Percentiles rank a stretch among this genome's conserved stretches.
phyloP scores from a whole-genome alignment of 495 filamentous ascomycete genomes.

The Tuber brumale region DNA sequence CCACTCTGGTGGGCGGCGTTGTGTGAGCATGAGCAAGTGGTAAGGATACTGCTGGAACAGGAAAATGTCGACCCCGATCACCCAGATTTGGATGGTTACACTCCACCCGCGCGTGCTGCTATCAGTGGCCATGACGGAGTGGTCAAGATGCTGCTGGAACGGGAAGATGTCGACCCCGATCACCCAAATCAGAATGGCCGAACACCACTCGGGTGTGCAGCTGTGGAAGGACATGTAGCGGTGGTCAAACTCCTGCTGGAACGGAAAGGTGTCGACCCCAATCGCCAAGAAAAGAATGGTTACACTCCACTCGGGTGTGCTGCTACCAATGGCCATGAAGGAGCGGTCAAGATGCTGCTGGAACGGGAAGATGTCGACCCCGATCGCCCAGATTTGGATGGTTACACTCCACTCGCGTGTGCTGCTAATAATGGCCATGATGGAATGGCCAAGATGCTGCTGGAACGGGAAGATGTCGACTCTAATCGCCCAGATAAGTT shows the following conservation, averaged over 20 bases:
- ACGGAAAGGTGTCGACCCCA: too few species aligned
- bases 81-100: too few species aligned
- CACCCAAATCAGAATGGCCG: slow-evolving; percentile 9
- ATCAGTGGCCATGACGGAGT: slow-evolving; percentile 25
- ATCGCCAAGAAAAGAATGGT: too few species aligned
- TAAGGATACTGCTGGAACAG: too few species aligned
- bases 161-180: slow-evolving; percentile 20
- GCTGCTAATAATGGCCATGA: slow-evolving; percentile 28
- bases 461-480: too few species aligned
- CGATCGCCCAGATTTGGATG: slow-evolving; percentile 18
- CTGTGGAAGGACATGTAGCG: slow-evolving; percentile 18
- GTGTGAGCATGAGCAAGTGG: slow-evolving; percentile 28
- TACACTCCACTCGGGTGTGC: too few species aligned
- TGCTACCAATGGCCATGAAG: slow-evolving; percentile 17
- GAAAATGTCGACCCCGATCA: too few species aligned
- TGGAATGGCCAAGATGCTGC: background rate
- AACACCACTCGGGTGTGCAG: slow-evolving; percentile 25
- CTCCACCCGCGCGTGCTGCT: too few species aligned
- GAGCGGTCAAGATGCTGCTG: slow-evolving; percentile 32
- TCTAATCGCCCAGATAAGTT: too few species aligned
- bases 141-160: slow-evolving; percentile 31
- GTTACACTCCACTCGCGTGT: slow-evolving; percentile 12
- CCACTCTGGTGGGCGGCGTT: slow-evolving; percentile 32
- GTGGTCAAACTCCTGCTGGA: too few species aligned
- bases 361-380: slow-evolving; percentile 17